Evolutionary conservation across 2,329 filamentous ascomycete genomes (phyloP).

Genomic region (Aspergillus sergii): DNA sequence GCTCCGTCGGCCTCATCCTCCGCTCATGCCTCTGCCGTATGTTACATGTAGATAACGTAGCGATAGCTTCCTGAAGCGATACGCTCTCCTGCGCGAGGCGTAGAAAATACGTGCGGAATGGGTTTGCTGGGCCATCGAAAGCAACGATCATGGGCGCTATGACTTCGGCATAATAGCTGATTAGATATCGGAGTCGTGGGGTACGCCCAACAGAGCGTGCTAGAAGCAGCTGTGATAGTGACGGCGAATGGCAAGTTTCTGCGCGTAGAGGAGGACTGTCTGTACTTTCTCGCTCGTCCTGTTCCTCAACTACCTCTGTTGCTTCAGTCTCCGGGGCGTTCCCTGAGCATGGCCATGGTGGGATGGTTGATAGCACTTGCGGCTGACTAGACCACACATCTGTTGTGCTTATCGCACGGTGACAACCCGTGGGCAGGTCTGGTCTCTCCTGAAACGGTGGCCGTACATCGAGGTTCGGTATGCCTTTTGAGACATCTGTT

Average conservation of each 20-base stretch:
- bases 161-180: conserved; percentile 91
- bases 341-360: conserved; percentile 1
- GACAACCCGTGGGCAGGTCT: conserved; percentile 1
- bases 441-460: not conserved
- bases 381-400: conserved; percentile 3
- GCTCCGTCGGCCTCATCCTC: conserved; percentile 57
- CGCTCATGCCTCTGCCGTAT: conserved; percentile 73
- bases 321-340: not conserved
- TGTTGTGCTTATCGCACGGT: not conserved
- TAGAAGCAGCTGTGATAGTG: conserved; percentile 40
- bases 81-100: conserved; percentile 75
- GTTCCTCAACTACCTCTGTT: conserved; percentile 5
- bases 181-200: conserved; percentile 80
- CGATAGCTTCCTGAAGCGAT: conserved; percentile 89
- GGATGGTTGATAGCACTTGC: not conserved
- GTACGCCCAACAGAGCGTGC: conserved; percentile 61
- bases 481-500: not conserved
- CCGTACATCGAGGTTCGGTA: not conserved
- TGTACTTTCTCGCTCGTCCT: not conserved
- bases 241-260: conserved; percentile 28
- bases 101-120: conserved; percentile 81
- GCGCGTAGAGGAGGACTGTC: conserved; percentile 19
- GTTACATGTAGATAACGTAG: conserved; percentile 85
- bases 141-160: conserved; percentile 91
- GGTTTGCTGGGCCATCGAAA: conserved; percentile 83